A percentile compares a stretch with the other conserved stretches of the same genome.
Conservation (phyloP, 805 yeast genomes). For the Yamadazyma endophytica region DNA sequence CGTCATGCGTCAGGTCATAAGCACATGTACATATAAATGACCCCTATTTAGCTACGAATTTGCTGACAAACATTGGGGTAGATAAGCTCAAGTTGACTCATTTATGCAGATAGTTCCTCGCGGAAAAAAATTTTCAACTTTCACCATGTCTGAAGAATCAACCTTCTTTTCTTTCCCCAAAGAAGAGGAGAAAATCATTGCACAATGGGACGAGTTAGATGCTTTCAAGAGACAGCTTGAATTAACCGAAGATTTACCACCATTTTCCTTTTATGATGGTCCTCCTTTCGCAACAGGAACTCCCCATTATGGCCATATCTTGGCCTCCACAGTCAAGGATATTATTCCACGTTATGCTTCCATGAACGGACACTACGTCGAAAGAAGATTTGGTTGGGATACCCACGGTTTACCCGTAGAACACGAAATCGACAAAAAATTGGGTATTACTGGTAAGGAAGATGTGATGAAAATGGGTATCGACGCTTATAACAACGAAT, state of each 20-base stretch:
- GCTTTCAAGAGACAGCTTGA: conserved; percentile 90
- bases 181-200: conserved; percentile 81
- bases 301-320: conserved; percentile 97
- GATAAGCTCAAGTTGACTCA: no score
- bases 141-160: conserved; percentile 19
- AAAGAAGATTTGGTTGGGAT: conserved; percentile 99
- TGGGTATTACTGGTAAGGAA: conserved; percentile 87
- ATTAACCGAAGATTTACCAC: conserved; percentile 78
- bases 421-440: conserved; percentile 96
- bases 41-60: no score
- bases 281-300: conserved; percentile 99
- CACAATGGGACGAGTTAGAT: conserved; percentile 83
- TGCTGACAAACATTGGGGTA: no score
- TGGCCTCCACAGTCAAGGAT: conserved; percentile 96
- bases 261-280: conserved; percentile 94
- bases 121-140: no score
- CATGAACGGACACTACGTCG: conserved; percentile 95
- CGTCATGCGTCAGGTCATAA: no score
- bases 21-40: no score
- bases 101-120: no score
- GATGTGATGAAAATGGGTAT: conserved; percentile 95
- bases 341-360: conserved; percentile 96
- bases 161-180: conserved; percentile 83
- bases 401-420: conserved; percentile 99
- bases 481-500: conserved; percentile 88